These are phyloP conservation scores for Cyclotella distinguenda DNA, from an alignment of 108 stramenopile genomes.

Conservation along the genomic window DNA sequence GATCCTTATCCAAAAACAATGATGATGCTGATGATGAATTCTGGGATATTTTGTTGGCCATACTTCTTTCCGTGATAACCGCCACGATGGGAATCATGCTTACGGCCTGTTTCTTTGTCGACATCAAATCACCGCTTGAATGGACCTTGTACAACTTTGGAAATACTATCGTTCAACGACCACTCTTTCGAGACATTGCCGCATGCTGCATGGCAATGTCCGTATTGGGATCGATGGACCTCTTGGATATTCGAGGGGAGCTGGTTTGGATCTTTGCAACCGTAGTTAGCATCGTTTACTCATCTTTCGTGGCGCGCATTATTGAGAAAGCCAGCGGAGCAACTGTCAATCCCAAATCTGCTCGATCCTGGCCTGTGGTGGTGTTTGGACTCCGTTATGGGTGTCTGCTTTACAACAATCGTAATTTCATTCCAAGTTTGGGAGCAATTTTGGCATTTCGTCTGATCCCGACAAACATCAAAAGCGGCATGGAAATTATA, in stretches of 20 bases:
- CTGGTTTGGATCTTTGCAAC: constrained; percentile 27
- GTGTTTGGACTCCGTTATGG: constrained; percentile 49
- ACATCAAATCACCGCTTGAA: constrained; percentile 9
- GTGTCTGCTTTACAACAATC: constrained; percentile 9
- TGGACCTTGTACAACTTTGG: constrained; percentile 33
- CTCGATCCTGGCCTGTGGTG: constrained; percentile 34
- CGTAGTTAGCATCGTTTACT: constrained; percentile 17
- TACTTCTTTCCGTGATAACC: constrained; percentile 18
- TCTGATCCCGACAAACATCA: not conserved
- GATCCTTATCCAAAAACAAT: not conserved
- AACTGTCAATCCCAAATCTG: not conserved
- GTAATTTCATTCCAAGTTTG: constrained; percentile 20
- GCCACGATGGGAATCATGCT: constrained; percentile 25
- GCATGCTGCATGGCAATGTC: constrained; percentile 34
- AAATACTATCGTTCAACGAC: constrained; percentile 9
- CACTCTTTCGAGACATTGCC: constrained; percentile 28
- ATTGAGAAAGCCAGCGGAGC: constrained; percentile 18
- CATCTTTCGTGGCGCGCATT: constrained; percentile 31
- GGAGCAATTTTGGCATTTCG: constrained; percentile 26
- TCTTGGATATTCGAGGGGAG: constrained; percentile 19
- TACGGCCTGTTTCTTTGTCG: constrained; percentile 30
- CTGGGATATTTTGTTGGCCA: constrained; percentile 16
- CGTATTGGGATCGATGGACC: constrained; percentile 33
- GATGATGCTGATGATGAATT: not conserved
- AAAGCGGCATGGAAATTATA: not conserved